Evolutionary conservation across 768 basidiomycete genomes (phyloP), one percentile per base, ranked within the genome.

Genomic region (Phallus indusiatus): DNA sequence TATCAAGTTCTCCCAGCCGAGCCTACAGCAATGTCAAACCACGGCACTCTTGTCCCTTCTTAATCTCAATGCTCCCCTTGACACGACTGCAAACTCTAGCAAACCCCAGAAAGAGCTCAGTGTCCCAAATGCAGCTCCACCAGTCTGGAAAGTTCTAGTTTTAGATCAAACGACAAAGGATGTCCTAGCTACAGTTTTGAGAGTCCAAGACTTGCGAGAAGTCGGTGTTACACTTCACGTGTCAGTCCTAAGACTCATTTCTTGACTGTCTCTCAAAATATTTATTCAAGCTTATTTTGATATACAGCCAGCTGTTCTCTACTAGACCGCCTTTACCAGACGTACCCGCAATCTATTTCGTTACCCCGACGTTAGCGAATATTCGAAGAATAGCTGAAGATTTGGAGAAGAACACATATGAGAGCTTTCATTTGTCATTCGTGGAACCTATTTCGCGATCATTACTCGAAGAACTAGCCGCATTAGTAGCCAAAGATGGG

Each of bases 201-300:
- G 94, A 56, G 96, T 99, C 7, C 94, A 97, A 71, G 96, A 98
- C 73, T 78, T 99, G 62, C 81, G 96, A 58, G 95, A 98, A 67
- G 90, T 91, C 53, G 96, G 96, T 34, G 94, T 99, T 47, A 99
- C 96, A 9, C 78, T 99, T 60, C 96, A 99, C 74, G 93, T 98
- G 94, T 97, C 76, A 66, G 91, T 75, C 1, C 42, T 17, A 9
- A 7, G 8, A 12, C 37, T 28, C 56, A 22, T n/a, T 28, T 17
- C 62, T 52, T 50, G 10, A 17, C 60, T 56, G 28, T 16, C 18
- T 7, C 46, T 17, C 10, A 47, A 1, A 11, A 51, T 48, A 22
- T n/a, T n/a, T n/a, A n/a, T n/a, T 17, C 8, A 61, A 55, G 48
- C 35, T 36, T 53, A 51, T 57, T 56, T 50, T 50, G 52, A 36